Evolutionary conservation across 1,284 basidiomycete species (phyloP), one percentile per base, ranked within the genome.

Genomic region (Microbotryomycetes sp.): DNA sequence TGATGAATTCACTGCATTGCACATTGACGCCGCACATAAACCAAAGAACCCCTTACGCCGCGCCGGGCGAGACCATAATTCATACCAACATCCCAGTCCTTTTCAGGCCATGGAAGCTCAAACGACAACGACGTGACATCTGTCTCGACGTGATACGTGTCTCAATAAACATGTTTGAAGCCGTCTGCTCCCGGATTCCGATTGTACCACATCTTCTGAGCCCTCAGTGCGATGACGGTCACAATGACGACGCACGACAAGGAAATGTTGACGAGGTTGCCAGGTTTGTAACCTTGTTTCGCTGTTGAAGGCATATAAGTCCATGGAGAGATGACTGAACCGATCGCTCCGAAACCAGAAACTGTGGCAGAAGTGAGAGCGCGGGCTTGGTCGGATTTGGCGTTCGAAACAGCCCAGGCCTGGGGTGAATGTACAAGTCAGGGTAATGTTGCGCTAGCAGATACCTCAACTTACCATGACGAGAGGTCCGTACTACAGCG

Each of bases 241-340:
- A 67, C 28, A 54, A 71, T 54, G 49, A 67, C 66, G 26, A 53
- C 51, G 2, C 53, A 49, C 11, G 56, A 57, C n/a, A 62, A 64
- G 15, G 63, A 51, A n/a, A 67, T 45, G 50, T 71, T 71, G 56
- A 71, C 60, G 6, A 58, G 51, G 56, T 71, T 71, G 13, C 69
- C 69, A 13, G 65, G 65, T 26, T 57, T 52, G 63, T 69, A 70
- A 3, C 67, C 69, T 1, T 60, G 61, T 4, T 24, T 31, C 7
- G 64, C 66, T 52, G 67, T 65, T 5, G 59, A 64, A 26, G 68
- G 55, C 48, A 71, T 35, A 26, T 54, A 54, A 27, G 53, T 45
- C 53, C 59, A 54, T 15, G 53, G 41, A 5, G 53, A 45, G 57
- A 60, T 54, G 24, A 65, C 57, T 24, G 57, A 59, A 3, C 60